These are phyloP conservation scores for Berkeleyomyces rouxiae DNA, from an alignment of 2,329 filamentous ascomycete species.

Conservation along the genomic window DNA sequence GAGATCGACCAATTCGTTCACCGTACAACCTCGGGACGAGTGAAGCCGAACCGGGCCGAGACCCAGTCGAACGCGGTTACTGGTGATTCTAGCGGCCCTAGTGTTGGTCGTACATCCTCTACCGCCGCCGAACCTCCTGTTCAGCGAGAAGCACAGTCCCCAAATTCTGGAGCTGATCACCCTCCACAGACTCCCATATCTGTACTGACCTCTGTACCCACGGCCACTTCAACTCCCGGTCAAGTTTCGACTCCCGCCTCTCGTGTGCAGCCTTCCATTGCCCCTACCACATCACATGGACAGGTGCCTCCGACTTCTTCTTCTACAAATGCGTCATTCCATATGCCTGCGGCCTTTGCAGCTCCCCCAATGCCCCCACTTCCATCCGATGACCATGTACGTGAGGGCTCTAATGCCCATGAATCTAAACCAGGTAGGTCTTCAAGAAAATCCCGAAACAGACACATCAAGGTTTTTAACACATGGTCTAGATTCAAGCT, in stretches of 20 bases:
- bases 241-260: conserved; percentile 10
- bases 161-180: neutral
- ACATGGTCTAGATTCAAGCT: conserved; percentile 2
- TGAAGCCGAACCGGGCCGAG: conserved; percentile 13
- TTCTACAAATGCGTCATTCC: conserved; percentile 5
- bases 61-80: conserved; percentile 15
- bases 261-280: neutral
- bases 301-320: conserved; percentile 7
- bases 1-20: conserved; percentile 63
- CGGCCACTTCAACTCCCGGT: conserved; percentile 4
- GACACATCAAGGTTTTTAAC: neutral
- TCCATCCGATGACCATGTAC: conserved; percentile 23
- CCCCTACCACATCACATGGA: conserved; percentile 9
- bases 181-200: conserved; percentile 11
- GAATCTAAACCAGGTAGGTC: conserved; percentile 17
- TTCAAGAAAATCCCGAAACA: neutral
- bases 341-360: conserved; percentile 6
- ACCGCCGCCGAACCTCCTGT: neutral
- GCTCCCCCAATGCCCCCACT: conserved; percentile 11
- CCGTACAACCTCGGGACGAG: conserved; percentile 27
- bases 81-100: neutral
- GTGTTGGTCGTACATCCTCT: neutral
- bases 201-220: conserved; percentile 6
- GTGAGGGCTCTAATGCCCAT: conserved; percentile 25
- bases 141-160: neutral